phyloP scores from a whole-genome alignment of 257 asterid genomes.

The Scutellaria barbata region DNA sequence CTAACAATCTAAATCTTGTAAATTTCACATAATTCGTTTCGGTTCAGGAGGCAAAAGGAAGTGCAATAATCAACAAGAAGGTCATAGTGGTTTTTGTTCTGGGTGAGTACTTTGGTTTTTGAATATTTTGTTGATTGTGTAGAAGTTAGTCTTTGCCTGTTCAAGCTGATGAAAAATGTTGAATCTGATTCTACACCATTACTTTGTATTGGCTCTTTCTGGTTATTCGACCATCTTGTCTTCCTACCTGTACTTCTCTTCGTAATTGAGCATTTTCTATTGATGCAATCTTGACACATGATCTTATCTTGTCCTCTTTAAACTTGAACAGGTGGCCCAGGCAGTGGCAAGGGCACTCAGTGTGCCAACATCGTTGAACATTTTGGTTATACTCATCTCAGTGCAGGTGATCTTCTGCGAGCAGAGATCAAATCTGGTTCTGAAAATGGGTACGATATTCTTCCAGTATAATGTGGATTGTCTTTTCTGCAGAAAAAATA shows the following conservation, averaged over 20 bases:
- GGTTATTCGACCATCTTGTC: conserved; percentile 42
- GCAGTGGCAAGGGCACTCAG: conserved; percentile 99
- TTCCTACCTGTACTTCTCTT: background rate
- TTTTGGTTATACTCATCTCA: conserved; percentile 87
- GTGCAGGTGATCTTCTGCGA: conserved; percentile 98
- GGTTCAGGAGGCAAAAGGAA: conserved; percentile 62
- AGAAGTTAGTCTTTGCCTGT: background rate
- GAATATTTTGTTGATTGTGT: background rate
- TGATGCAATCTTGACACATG: conserved; percentile 22
- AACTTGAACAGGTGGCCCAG: conserved; percentile 85
- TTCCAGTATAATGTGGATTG: background rate
- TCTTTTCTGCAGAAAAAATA: background rate
- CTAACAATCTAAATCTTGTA: conserved; percentile 11
- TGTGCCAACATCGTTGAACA: conserved; percentile 82
- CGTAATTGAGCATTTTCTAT: background rate
- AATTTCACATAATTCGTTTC: background rate
- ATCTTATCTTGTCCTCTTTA: conserved; percentile 22
- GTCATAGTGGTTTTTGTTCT: conserved; percentile 72
- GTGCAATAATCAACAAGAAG: conserved; percentile 45
- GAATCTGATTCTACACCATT: background rate
- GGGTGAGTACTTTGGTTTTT: conserved; percentile 53
- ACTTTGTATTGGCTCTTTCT: conserved; percentile 36
- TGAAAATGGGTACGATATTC: conserved; percentile 51
- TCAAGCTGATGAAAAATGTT: background rate
- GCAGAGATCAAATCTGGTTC: conserved; percentile 82